Evolutionary conservation across 176 grass and related monocot species (phyloP), one percentile per base, ranked within the genome.

Genomic region (Lolium perenne): DNA sequence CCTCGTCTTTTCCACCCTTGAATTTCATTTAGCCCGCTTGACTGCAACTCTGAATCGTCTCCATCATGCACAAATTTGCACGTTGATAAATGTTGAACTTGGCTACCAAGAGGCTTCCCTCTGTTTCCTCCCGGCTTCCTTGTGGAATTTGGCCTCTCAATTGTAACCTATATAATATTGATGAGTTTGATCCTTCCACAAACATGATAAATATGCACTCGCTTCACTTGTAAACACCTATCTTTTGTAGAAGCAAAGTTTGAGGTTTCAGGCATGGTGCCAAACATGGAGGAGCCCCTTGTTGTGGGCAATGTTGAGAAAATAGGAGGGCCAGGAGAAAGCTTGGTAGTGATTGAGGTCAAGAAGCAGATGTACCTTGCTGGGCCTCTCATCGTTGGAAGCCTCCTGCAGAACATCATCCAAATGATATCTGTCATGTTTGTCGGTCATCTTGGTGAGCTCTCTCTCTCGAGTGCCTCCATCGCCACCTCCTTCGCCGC

Each of bases 371-470:
- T 90, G 6, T 90, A 83, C 79, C 88, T 90, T 63, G 79, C 88
- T 20, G 79, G 84, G 45, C 88, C 88, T 57, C 80, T 90, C 43
- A 73, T 86, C 22, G 84, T 85, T 0, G 84, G 79, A 63, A 86
- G 80, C 79, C 55, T 86, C 54, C 88, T 90, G 66, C 88, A 90
- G 88, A 90, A 90, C 64, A 58, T 83, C 18, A 56, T 86, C 35
- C 84, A 90, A 84, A 90, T 90, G 88, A 83, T 90, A 38, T 90
- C 84, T 12, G 55, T 90, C 35, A 90, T 90, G 88, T 90, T 83
- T n/a, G 88, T 90, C 1, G 88, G 88, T 18, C 88, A 90, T 47
- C 84, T 86, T 4, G 88, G 88, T 3, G 84, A 90, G 80, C 88
- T 90, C 16, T 73, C 80, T 10, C 88, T 90, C 56, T 86, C 88